Conservation (phyloP, 139 green algal genomes). For the Edaphochlamys debaryana region DNA sequence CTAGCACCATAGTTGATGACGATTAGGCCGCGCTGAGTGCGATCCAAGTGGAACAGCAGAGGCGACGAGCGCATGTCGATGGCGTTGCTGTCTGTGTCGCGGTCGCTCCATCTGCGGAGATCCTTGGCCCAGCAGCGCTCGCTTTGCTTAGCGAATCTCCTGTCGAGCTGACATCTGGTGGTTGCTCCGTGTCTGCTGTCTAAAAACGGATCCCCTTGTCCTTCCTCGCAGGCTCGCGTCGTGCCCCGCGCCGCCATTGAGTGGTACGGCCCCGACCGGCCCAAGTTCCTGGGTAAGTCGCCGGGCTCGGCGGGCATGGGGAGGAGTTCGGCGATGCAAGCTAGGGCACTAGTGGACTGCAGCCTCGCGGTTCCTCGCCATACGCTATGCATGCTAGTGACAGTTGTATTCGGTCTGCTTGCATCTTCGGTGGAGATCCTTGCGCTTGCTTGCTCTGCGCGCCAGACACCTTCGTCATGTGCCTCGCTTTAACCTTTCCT, state of each 20-base stretch:
- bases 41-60: background rate
- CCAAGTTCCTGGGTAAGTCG: conserved; percentile 68
- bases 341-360: no score
- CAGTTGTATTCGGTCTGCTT: no score
- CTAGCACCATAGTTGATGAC: no score
- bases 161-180: background rate
- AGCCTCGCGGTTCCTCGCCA: background rate
- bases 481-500: background rate
- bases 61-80: background rate
- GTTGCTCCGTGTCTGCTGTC: background rate
- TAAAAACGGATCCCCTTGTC: background rate
- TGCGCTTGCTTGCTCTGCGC: background rate
- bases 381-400: background rate
- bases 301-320: background rate
- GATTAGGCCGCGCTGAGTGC: no score
- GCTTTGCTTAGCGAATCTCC: background rate
- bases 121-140: background rate
- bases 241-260: conserved; percentile 76
- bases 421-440: background rate
- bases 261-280: conserved; percentile 76
- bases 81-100: background rate
- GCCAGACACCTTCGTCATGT: background rate
- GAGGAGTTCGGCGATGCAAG: no score
- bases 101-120: background rate
- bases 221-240: conserved; percentile 56